Evolutionary conservation across 257 asterid genomes (phyloP).

Genomic region (Solanum arcanum): DNA sequence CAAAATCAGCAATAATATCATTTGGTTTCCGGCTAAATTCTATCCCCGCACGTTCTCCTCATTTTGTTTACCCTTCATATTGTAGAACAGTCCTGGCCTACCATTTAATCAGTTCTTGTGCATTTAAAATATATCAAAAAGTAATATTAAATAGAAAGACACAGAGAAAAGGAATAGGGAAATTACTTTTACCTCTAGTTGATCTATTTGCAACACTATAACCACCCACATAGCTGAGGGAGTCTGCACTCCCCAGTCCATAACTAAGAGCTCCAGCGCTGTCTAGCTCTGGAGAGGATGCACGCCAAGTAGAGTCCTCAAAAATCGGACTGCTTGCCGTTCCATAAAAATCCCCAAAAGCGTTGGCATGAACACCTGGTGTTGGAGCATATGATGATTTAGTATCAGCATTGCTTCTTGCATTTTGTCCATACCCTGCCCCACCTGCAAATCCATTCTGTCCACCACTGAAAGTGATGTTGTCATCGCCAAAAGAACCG

Average conservation of each 20-base stretch:
- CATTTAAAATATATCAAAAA: background rate
- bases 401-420: constrained; percentile 19
- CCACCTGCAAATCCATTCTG: constrained; percentile 29
- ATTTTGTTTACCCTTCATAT: background rate
- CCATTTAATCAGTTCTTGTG: background rate
- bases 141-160: background rate
- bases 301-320: constrained; percentile 37
- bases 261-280: constrained; percentile 32
- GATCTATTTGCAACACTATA: constrained; percentile 47
- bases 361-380: constrained; percentile 25
- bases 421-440: constrained; percentile 32
- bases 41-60: background rate
- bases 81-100: background rate
- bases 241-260: constrained; percentile 33
- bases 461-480: constrained; percentile 18
- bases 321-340: constrained; percentile 19
- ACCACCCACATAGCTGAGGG: constrained; percentile 45
- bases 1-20: background rate
- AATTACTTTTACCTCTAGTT: constrained; percentile 45
- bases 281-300: constrained; percentile 42
- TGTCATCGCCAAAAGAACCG: constrained; percentile 24
- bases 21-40: no score
- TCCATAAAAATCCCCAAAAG: constrained; percentile 34
- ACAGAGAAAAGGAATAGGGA: background rate
- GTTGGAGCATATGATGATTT: constrained; percentile 25